Conservation (phyloP, 306 rosid species). For the Corylus americana region DNA sequence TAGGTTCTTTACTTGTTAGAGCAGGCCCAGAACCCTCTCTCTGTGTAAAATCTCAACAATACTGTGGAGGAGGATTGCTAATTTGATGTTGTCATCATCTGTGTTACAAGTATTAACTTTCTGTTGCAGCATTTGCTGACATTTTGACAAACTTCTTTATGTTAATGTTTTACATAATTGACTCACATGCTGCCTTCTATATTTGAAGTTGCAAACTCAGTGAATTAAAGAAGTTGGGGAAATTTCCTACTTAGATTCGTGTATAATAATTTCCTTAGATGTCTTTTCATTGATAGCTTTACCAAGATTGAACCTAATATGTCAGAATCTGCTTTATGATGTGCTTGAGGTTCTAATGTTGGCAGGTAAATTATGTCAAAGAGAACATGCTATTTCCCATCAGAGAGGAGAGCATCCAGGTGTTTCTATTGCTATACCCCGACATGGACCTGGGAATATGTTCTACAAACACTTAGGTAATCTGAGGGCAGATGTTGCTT, state of each 20-base stretch:
- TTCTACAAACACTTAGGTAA: conserved; percentile 20
- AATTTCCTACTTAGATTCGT: not conserved
- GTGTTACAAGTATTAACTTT: not conserved
- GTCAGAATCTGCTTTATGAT: conserved; percentile 4
- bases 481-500: conserved; percentile 29
- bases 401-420: conserved; percentile 39
- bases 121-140: not conserved
- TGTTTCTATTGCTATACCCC: conserved; percentile 16
- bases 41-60: not conserved
- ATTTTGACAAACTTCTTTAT: not conserved
- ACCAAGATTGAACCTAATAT: not conserved
- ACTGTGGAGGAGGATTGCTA: not conserved
- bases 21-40: not conserved
- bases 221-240: not conserved
- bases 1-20: not conserved
- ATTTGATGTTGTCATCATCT: not conserved
- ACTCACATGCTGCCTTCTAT: not conserved
- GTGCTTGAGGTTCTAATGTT: conserved; percentile 15
- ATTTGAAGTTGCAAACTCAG: not conserved
- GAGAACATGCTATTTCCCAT: conserved; percentile 40
- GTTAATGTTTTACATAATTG: not conserved
- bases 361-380: conserved; percentile 57
- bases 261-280: not conserved
- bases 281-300: not conserved
- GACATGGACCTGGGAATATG: conserved; percentile 24